Conservation (phyloP, 768 basidiomycete species). For the Fistulinella prunicolor region DNA sequence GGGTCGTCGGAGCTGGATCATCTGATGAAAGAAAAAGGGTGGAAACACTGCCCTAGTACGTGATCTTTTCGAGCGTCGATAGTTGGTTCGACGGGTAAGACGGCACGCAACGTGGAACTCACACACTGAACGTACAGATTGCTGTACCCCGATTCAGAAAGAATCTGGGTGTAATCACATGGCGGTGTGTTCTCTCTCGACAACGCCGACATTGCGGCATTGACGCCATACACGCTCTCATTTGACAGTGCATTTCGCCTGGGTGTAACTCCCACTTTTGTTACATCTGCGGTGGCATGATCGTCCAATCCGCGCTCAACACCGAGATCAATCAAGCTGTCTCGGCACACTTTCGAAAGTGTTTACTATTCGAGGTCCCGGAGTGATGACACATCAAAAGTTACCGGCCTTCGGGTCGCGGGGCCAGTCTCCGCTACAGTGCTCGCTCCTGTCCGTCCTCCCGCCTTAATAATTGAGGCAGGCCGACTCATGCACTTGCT, state of each 20-base stretch:
- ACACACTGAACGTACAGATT: too few relatives aligned
- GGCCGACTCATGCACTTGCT: too few relatives aligned
- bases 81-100: background rate
- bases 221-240: background rate
- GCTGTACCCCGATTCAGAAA: slow-evolving; percentile 49
- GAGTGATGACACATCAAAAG: too few relatives aligned
- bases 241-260: slow-evolving; percentile 47
- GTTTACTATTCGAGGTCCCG: slow-evolving; percentile 37
- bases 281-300: slow-evolving; percentile 47
- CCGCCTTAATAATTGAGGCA: too few relatives aligned
- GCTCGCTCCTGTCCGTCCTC: too few relatives aligned
- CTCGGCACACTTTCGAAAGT: slow-evolving; percentile 33
- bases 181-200: slow-evolving; percentile 34
- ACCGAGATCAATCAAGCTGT: slow-evolving; percentile 31
- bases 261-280: slow-evolving; percentile 64
- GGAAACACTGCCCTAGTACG: slow-evolving; percentile 63
- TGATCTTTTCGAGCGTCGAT: background rate
- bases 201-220: background rate
- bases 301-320: slow-evolving; percentile 39
- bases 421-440: too few relatives aligned
- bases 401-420: too few relatives aligned
- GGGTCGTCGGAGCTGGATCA: slow-evolving; percentile 52
- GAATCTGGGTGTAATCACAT: slow-evolving; percentile 57
- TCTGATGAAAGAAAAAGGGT: slow-evolving; percentile 52
- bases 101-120: too few relatives aligned